These are phyloP conservation scores for Tilletia indica DNA, from an alignment of 1,284 basidiomycete species.

Conservation along the genomic window DNA sequence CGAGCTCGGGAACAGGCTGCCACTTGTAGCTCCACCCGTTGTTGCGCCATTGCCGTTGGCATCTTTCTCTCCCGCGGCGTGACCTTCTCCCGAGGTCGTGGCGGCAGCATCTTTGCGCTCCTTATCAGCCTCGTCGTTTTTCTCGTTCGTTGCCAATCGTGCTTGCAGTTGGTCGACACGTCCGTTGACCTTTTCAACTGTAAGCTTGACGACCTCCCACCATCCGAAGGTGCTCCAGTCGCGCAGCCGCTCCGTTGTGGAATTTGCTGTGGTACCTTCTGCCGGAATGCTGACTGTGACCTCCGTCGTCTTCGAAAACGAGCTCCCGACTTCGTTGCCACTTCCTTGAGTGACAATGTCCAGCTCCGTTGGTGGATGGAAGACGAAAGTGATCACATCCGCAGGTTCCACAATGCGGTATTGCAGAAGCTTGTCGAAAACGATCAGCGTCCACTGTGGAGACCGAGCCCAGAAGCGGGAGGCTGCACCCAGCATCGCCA, in stretches of 20 bases:
- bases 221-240: conserved; percentile 49
- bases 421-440: conserved; percentile 96
- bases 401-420: conserved; percentile 94
- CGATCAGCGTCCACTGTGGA: conserved; percentile 63
- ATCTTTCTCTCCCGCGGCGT: neutral
- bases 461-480: conserved; percentile 69
- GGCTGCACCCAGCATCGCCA: conserved; percentile 68
- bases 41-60: neutral
- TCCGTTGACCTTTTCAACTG: conserved; percentile 54
- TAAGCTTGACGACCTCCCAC: conserved; percentile 45
- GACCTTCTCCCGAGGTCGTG: conserved; percentile 25
- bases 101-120: conserved; percentile 36
- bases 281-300: neutral
- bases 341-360: conserved; percentile 19
- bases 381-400: conserved; percentile 85
- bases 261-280: neutral
- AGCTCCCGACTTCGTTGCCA: conserved; percentile 22
- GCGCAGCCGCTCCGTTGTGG: conserved; percentile 19
- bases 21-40: neutral
- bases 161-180: conserved; percentile 50
- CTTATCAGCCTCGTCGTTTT: conserved; percentile 33
- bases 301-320: conserved; percentile 21
- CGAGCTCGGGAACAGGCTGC: conserved; percentile 9
- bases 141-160: conserved; percentile 36
- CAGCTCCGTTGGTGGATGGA: conserved; percentile 56